These are phyloP conservation scores for Sugiyamaella qingdaonensis DNA, from an alignment of 805 yeast genomes.

Conservation along the genomic window DNA sequence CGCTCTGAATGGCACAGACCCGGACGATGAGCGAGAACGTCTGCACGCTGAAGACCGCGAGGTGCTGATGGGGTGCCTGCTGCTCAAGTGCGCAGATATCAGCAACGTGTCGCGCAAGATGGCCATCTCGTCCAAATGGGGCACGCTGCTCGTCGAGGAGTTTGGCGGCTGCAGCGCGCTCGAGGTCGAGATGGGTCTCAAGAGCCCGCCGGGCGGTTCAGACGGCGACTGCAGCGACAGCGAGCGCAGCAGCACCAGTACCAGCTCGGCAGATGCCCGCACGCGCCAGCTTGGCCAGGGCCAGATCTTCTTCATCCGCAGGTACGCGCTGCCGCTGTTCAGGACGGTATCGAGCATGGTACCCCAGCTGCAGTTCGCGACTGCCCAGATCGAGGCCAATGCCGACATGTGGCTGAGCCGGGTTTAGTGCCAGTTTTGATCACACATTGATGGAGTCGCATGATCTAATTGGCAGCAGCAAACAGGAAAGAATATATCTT, in stretches of 20 bases:
- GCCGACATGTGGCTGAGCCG: conserved; percentile 11
- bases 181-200: conserved; percentile 37
- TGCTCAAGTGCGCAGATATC: conserved; percentile 93
- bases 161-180: conserved; percentile 62
- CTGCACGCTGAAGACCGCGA: neutral
- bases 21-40: no score
- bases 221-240: neutral
- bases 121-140: conserved; percentile 79
- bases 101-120: conserved; percentile 86
- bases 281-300: conserved; percentile 50
- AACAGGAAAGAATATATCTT: no score
- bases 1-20: conserved; percentile 3
- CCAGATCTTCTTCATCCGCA: conserved; percentile 76
- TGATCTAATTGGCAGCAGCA: no score
- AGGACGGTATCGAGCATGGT: conserved; percentile 54
- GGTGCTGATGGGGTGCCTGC: conserved; percentile 54
- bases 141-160: conserved; percentile 70
- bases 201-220: conserved; percentile 6
- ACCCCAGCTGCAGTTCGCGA: conserved; percentile 37
- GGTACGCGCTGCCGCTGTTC: conserved; percentile 79
- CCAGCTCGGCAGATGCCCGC: neutral
- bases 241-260: no score
- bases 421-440: neutral
- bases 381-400: conserved; percentile 22
- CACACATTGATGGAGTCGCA: no score